A percentile compares a stretch with the other conserved stretches of the same genome.
These are phyloP conservation scores for Perkinsus chesapeaki DNA, from an alignment of 169 alveolate species.

Conservation along the genomic window DNA sequence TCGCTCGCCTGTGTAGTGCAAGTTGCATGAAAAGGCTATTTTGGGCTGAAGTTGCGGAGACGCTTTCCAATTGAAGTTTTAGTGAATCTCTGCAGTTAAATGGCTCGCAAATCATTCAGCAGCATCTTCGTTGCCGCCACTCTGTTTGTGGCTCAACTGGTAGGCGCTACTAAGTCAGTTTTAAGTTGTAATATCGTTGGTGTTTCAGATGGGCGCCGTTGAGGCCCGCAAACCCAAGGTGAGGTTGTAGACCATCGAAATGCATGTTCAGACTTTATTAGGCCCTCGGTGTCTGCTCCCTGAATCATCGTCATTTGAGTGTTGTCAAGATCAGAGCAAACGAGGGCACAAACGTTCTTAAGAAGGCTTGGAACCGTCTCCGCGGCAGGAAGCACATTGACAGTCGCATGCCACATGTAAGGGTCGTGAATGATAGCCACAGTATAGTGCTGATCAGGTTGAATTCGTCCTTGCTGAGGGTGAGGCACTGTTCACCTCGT, in stretches of 20 bases:
- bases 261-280: not conserved
- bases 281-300: not conserved
- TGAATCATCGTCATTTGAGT: not conserved
- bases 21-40: no score
- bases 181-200: no score
- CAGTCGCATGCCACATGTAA: not conserved
- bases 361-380: not conserved
- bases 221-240: not conserved
- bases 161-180: no score
- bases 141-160: not conserved
- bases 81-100: no score
- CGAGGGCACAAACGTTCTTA: not conserved
- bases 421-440: not conserved
- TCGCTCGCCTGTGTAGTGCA: no score
- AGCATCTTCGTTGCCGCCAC: not conserved
- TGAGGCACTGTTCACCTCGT: not conserved
- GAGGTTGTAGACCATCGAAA: not conserved
- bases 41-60: no score
- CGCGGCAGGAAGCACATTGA: not conserved
- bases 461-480: not conserved
- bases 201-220: not conserved
- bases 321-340: not conserved
- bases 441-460: not conserved
- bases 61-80: no score
- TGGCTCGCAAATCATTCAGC: not conserved